Conservation (phyloP, 2,329 filamentous ascomycete species). For the Trichoderma gracile region DNA sequence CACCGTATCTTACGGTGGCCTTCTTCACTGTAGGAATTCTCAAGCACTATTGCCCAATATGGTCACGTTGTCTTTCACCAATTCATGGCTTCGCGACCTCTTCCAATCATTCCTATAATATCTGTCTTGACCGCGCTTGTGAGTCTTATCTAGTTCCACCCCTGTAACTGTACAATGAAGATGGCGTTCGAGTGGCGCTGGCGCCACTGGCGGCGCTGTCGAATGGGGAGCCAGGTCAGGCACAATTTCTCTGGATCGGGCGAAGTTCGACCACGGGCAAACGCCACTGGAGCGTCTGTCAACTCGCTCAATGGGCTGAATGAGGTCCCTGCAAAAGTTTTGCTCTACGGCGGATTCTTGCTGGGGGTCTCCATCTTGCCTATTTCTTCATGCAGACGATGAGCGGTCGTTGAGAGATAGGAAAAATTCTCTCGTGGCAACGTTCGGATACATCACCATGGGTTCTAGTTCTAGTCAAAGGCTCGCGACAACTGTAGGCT, state of each 20-base stretch:
- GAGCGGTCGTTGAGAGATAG: not conserved
- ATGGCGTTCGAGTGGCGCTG: not conserved
- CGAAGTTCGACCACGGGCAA: constrained; percentile 9
- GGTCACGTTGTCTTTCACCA: not conserved
- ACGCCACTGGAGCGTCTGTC: constrained; percentile 19
- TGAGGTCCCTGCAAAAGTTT: not conserved
- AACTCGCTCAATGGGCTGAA: not conserved
- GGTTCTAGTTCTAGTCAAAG: too few species aligned
- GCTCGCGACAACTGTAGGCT: too few species aligned
- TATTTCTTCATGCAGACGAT: not conserved
- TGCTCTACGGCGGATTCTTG: not conserved
- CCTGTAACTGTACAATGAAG: not conserved
- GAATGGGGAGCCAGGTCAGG: not conserved
- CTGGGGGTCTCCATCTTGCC: not conserved
- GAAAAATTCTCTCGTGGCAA: constrained; percentile 4
- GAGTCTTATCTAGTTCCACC: not conserved
- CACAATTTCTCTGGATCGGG: not conserved
- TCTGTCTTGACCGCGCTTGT: not conserved
- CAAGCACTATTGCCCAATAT: not conserved
- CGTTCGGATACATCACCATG: not conserved
- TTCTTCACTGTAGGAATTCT: not conserved
- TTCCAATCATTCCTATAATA: not conserved
- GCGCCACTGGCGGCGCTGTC: not conserved
- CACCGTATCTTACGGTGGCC: not conserved
- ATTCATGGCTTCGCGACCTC: not conserved